phyloP scores from a whole-genome alignment of 208 protist genomes.

The Willaertia magna region DNA sequence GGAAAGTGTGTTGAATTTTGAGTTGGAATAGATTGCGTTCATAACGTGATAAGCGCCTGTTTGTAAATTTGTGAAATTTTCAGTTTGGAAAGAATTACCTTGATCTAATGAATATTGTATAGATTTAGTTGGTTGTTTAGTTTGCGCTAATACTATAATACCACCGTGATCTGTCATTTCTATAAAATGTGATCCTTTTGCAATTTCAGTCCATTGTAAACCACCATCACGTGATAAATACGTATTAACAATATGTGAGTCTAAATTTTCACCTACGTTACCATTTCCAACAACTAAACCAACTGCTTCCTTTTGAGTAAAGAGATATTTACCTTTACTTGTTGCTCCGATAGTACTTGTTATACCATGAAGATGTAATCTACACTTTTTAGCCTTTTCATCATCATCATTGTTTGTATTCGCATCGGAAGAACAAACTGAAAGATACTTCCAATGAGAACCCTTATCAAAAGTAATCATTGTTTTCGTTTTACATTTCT shows the following conservation, averaged over 20 bases:
- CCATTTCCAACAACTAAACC: neutral
- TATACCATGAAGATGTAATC: neutral
- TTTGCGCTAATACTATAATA: neutral
- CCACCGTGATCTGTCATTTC: neutral
- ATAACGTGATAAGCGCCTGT: neutral
- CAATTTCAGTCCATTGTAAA: neutral
- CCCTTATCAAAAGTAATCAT: neutral
- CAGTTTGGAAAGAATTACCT: neutral
- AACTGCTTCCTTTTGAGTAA: neutral
- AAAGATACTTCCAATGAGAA: neutral
- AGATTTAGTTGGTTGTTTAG: neutral
- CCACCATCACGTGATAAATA: neutral
- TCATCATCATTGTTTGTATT: too few species aligned
- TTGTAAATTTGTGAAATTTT: neutral
- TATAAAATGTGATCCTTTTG: neutral
- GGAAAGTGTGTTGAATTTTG: neutral
- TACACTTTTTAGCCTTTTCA: too few species aligned
- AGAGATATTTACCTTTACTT: neutral
- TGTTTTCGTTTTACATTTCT: neutral
- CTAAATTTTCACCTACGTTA: neutral
- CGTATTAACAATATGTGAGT: neutral
- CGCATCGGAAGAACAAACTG: neutral
- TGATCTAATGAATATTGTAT: neutral
- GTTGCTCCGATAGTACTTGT: neutral
- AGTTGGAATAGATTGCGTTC: neutral